These are phyloP conservation scores for Alternaria arborescens DNA, from an alignment of 2,329 filamentous ascomycete species.

Conservation along the genomic window DNA sequence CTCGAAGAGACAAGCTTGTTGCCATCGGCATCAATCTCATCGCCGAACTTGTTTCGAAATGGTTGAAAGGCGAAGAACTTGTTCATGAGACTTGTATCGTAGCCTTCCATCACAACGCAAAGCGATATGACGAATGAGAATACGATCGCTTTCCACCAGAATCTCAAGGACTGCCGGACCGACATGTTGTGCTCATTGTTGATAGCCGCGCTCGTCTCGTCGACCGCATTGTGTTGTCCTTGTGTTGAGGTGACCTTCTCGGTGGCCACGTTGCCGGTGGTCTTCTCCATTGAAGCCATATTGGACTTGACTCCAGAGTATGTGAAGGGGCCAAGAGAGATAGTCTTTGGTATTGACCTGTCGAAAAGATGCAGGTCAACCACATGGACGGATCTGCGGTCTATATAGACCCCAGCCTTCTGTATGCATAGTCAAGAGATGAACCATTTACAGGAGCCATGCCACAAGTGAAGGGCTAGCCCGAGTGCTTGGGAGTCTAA, in stretches of 20 bases:
- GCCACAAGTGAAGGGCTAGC: constrained; percentile 18
- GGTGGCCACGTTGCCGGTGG: constrained; percentile 29
- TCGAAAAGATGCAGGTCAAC: constrained; percentile 1
- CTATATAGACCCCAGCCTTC: constrained; percentile 17
- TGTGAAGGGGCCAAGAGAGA: not conserved
- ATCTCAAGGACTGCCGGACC: constrained; percentile 73
- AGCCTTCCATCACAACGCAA: constrained; percentile 88
- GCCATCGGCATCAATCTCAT: constrained; percentile 43
- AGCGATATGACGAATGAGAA: constrained; percentile 87
- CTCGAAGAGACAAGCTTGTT: constrained; percentile 49
- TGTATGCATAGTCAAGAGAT: not conserved
- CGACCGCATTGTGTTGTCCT: constrained; percentile 19
- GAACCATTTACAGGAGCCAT: constrained; percentile 8
- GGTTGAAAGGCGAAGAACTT: constrained; percentile 69
- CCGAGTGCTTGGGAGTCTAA: constrained; percentile 21
- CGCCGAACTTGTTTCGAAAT: constrained; percentile 54
- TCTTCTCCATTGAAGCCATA: constrained; percentile 26
- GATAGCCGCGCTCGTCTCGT: constrained; percentile 41
- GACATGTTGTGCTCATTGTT: constrained; percentile 57
- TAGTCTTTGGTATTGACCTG: not conserved
- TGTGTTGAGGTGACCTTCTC: constrained; percentile 26
- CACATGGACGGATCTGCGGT: constrained; percentile 9
- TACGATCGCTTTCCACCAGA: constrained; percentile 83
- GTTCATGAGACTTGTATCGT: constrained; percentile 79
- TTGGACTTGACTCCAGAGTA: constrained; percentile 5